Base-by-base conservation (phyloP, 805 yeast genomes). In the Candida nemodendra region DNA sequence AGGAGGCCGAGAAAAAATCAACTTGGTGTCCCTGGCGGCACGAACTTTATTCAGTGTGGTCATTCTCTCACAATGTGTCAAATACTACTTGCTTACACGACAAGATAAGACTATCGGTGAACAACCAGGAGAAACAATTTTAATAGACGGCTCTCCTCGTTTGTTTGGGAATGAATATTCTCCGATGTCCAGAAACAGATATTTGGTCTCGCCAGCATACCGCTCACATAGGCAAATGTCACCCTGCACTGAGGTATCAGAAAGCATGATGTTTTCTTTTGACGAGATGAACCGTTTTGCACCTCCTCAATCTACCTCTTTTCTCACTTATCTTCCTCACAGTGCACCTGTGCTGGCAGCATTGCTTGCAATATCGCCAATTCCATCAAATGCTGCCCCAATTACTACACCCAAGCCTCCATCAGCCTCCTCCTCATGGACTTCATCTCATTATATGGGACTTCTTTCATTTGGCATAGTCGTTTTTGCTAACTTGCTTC, bases 311-410 rank as follows among this genome's bases (percentile, higher is more conserved):
- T 15, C 27, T 2, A 14, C 38, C 3, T 14, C 23, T 18, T 17
- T 27, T 13, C 21, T 19, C 7, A 27, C 34, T 15, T 28, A 30
- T 24, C 15, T 38, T 5, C 42, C 47, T 1, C 47, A 44, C 13
- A 44, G 42, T 26, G 58, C 57, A 2, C 65, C 65, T 1, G 53
- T 61, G 5, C 34, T 61, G 18, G 57, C 65, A 2, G 55, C 65
- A 3, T 39, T 61, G 19, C 35, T 61, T 14, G 61, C 63, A 8
- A 25, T 59, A 7, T 44, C 63, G 11, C 61, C 64, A 3, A 54
- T 56, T 1, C 56, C 50, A 0, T 42, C 59, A 16, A 45, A 46
- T 27, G 59, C 56, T 5, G 16, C 41, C n/a, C 41, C 54, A 11
- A 26, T 45, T 9, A 18, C 21, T 3, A 6, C 14, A 13, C 18